Percentiles rank a stretch among this genome's conserved stretches.
phyloP scores from a whole-genome alignment of 2,329 filamentous ascomycete genomes.

The Pseudogymnoascus sp. region DNA sequence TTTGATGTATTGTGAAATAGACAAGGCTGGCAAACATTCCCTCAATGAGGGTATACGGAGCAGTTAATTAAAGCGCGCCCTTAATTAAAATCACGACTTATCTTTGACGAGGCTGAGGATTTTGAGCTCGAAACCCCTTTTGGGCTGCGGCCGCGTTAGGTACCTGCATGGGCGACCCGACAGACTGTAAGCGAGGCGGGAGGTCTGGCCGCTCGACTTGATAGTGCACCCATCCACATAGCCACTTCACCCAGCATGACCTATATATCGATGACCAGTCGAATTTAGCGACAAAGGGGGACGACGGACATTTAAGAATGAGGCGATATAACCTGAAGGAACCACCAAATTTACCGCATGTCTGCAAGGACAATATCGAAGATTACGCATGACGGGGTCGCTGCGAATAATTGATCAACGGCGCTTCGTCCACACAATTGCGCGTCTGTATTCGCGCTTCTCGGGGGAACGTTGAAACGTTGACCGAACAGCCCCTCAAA shows the following conservation, averaged over 20 bases:
- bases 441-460: constrained; percentile 5
- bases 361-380: not conserved
- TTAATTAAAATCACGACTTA: not conserved
- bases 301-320: not conserved
- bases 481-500: constrained; percentile 17
- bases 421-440: constrained; percentile 6
- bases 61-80: not conserved
- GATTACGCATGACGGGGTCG: not conserved
- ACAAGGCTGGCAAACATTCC: not conserved
- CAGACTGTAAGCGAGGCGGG: constrained; percentile 3
- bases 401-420: not conserved
- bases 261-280: not conserved
- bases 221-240: not conserved
- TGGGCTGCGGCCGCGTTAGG: not conserved
- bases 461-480: constrained; percentile 19
- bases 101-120: constrained; percentile 2
- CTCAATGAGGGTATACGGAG: not conserved
- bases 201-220: constrained; percentile 5
- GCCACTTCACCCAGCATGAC: constrained; percentile 3
- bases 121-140: constrained; percentile 5
- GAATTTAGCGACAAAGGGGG: constrained; percentile 3
- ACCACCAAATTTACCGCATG: not conserved
- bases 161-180: constrained; percentile 7
- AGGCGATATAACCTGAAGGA: not conserved
- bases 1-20: not conserved